Evolutionary conservation across 805 yeast genomes (phyloP), one percentile per base, ranked within the genome.

Genomic region (Blastobotrys parvus): DNA sequence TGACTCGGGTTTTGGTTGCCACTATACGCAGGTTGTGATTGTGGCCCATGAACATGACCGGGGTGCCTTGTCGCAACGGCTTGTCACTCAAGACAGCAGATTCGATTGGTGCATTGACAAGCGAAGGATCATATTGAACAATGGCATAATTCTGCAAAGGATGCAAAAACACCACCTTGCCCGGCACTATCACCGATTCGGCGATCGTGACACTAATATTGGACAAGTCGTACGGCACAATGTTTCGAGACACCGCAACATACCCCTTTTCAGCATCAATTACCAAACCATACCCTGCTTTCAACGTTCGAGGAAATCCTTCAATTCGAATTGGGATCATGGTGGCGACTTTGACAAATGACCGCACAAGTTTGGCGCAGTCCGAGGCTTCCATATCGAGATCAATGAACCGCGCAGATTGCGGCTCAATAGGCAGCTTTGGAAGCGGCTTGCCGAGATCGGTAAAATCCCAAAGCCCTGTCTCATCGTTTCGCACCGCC

Each of bases 61-160:
- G 75, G 47, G 84, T 87, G 46, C 95, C 95, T 57, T 88, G 77
- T 27, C 30, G 31, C 15, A 34, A 16, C 21, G 82, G 79, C 4
- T 51, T 59, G 4, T 62, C 51, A 37, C 81, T 67, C 50, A 86
- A 74, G 43, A 68, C 68, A 3, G 95, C 92, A 1, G 94, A 74
- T 36, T 67, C 63, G 6, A 86, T 75, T 34, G 82, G 82, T 2
- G 94, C 89, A 18, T 72, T 59, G 13, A 89, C 81, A 40, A 86
- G 64, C 3, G 68, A 55, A 6, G 95, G 87, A 58, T 89, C 94
- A 60, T 86, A 89, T 59, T 84, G 76, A 20, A 89, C 69, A 44
- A 88, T 76, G 1, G 94, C 88, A 61, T 82, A 88, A 52, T 88
- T 88, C 53, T 82, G 85, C 30, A 85, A 77, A 27, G 97, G 96